Base-by-base conservation (phyloP, 768 basidiomycete species). In the Rossbeevera mucosa region DNA sequence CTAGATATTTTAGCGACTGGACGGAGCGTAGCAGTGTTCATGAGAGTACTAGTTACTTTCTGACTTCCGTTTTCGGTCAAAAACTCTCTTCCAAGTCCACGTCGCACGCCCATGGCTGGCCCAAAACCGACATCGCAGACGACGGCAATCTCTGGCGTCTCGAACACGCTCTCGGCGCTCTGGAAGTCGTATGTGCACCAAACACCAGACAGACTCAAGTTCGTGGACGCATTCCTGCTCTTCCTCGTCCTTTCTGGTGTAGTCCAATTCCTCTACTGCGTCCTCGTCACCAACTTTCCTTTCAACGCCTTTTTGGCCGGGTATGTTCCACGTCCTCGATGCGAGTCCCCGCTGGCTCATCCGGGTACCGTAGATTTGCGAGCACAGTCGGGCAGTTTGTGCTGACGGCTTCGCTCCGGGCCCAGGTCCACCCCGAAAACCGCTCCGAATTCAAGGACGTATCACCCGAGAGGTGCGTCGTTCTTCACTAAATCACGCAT, bases 341-440 rank as follows among this genome's bases (percentile, higher is more conserved):
- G 36, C 36, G n/a, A 18, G 36, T 36, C n/a, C 2, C 5, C n/a
- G 9, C 36, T n/a, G n/a, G 36, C n/a, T 36, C n/a, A 36, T 18
- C 9, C n/a, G n/a, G 5, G n/a, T 36, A 2, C 36, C n/a, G n/a
- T 54, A 98, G 96, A 21, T 98, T 99, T 68, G 75, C 85, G 21
- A 92, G 93, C 64, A 87, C 88, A 14, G 90, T 97, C 38, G 96
- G 96, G 26, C 96, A 99, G 71, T 99, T 99, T 68, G 94, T 98
- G 51, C 76, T 99, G 53, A 83, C 92, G 7, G 94, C 95, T 18
- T 93, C 91, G 16, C 73, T 99, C 52, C 83, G 96, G 40, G 83
- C 87, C 6, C 96, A 99, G 73, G 88, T 94, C 50, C 92, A 96
- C 69, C 90, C 91, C 14, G 79, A 80, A 43, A 95, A 92, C 71